Conservation (phyloP, 176 grass and related monocot species). For the Olyra latifolia region DNA sequence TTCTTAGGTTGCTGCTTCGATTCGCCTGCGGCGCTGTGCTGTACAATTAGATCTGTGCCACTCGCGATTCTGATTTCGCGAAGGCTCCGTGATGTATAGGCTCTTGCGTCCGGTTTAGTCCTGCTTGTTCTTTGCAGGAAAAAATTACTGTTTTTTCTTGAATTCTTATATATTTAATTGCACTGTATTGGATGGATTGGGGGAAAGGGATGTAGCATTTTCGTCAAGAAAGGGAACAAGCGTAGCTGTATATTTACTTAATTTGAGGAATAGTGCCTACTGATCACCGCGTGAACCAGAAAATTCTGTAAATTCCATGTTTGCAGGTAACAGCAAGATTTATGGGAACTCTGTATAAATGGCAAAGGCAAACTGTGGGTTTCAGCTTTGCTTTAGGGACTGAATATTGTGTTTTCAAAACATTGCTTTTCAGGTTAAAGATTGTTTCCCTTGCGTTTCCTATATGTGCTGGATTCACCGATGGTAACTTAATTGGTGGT, state of each 20-base stretch:
- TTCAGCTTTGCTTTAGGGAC: neutral
- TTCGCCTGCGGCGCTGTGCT: neutral
- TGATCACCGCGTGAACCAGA: neutral
- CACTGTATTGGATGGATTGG: neutral
- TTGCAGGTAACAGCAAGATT: neutral
- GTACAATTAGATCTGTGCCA: neutral
- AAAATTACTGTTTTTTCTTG: neutral
- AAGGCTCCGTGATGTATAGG: neutral
- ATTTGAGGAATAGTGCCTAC: neutral
- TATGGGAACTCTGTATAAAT: neutral
- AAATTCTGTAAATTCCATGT: neutral
- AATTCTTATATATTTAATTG: neutral
- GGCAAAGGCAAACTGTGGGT: neutral
- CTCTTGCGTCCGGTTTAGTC: neutral
- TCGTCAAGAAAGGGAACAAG: neutral
- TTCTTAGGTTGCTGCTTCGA: neutral
- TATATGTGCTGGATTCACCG: neutral
- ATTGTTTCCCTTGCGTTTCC: conserved; percentile 10
- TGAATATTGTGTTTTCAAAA: neutral
- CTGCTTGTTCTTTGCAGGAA: neutral
- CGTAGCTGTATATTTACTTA: neutral
- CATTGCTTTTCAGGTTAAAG: conserved; percentile 29
- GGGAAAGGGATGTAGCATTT: neutral
- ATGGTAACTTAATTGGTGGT: conserved; percentile 1
- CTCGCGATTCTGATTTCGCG: too few relatives aligned